Base-by-base conservation (phyloP, 768 basidiomycete species). In the Boletus subcaerulescens region DNA sequence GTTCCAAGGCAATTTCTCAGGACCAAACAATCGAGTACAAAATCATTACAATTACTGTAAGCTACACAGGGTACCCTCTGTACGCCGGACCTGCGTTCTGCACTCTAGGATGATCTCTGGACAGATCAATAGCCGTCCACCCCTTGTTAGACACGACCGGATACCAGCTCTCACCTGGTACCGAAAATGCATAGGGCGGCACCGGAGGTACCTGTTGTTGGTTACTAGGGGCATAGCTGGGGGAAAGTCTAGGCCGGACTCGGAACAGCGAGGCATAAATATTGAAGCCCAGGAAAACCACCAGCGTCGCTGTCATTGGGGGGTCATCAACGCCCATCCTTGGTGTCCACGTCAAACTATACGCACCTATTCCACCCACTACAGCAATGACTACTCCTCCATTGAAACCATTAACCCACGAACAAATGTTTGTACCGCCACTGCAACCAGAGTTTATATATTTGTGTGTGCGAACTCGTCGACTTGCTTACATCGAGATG, bases 1-100 rank as follows among this genome's bases (percentile, higher is more conserved):
- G 45, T 39, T 50, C 45, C 41, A 38, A 53, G 53, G n/a, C 56
- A 52, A 53, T 62, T 69, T 72, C 71, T 70, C 69, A 68, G 60
- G 63, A 55, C 61, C 59, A 42, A 17, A 10, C n/a, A 32, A 43
- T 22, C 11, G 13, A 24, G 14, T 13, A 35, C 11, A 35, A 2
- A 14, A 14, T 4, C 11, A 35, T 4, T 11, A 35, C 11, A 35
- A 52, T 4, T n/a, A n/a, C n/a, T n/a, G n/a, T n/a, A 26, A 4
- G 13, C 46, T 48, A 38, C 46, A 38, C 22, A 26, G 15, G 9
- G n/a, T 13, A 35, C 33, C 33, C 33, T 35, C 32, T 10, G 32
- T 44, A 44, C 15, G 24, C 43, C 15, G 43, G 24, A 1, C 17
- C 12, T 2, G 15, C 24, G 8, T 15, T 17, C 43, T 44, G 43